Evolutionary conservation across 2,329 filamentous ascomycete species (phyloP), one percentile per base, ranked within the genome.

Genomic region (Cercospora brassicicola): DNA sequence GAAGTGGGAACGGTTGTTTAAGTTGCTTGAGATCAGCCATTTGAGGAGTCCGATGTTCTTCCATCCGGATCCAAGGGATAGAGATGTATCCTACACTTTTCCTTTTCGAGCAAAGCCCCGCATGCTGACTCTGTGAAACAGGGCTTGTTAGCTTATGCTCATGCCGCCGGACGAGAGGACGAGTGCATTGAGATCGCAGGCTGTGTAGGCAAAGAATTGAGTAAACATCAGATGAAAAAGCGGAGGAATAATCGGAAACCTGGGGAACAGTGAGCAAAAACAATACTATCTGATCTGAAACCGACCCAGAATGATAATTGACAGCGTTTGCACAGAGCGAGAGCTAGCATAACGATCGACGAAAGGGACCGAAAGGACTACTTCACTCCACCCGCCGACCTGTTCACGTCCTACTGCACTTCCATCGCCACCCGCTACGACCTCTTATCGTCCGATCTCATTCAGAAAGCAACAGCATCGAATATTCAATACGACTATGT

Each of bases 31-130:
- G 59, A 94, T 94, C 57, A 83, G 85, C 1, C 87, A 93, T 73
- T 81, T 95, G 45, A 85, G 91, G 15, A 93, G 90, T 72, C 91
- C 91, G 0, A 91, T 94, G 89, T 91, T 94, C 74, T 94, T 93
- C 81, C 91, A 95, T 75, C 84, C 92, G 13, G 91, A 94, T 74
- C 91, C 91, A 0, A 83, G 86, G 0, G 91, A 94, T 77, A 84
- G 91, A 1, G 91, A 94, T 79, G 89, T 23, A 23, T 23, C 3
- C 3, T 23, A 23, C 23, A 23, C 23, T 23, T 2, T 23, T 23
- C 3, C 23, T 23, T 23, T 1, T 20, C 2, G 18, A 1, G 18
- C 18, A 20, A 20, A 20, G 18, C 18, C 18, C 18, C 18, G 18
- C 18, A 20, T 20, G 18, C 18, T 20, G 18, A 20, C 18, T 20